These are phyloP conservation scores for Paratinospora sagittata DNA, from an alignment of 164 flowering plant species.

Conservation along the genomic window DNA sequence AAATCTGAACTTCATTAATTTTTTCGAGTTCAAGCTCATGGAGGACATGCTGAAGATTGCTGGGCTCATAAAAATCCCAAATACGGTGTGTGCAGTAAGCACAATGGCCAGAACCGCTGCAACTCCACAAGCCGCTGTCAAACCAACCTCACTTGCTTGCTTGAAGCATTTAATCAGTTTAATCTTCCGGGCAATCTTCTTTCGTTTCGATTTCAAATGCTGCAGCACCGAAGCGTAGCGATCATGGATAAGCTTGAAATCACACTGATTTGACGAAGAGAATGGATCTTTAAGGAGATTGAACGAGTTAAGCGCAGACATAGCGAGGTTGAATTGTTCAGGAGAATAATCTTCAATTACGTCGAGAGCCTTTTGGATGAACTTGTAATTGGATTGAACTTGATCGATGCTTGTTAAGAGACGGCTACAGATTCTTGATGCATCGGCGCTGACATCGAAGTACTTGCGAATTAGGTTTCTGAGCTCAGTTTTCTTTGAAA, in stretches of 20 bases:
- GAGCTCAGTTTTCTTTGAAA: constrained; percentile 33
- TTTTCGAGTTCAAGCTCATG: constrained; percentile 26
- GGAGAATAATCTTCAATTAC: constrained; percentile 15
- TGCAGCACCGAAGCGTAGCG: constrained; percentile 36
- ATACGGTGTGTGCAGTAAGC: constrained; percentile 43
- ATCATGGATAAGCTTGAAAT: constrained; percentile 40
- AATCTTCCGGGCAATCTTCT: constrained; percentile 35
- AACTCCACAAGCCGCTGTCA: constrained; percentile 35
- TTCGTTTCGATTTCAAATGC: constrained; percentile 32
- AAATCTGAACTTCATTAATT: constrained; percentile 10
- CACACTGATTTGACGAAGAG: constrained; percentile 23
- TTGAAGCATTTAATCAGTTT: constrained; percentile 36
- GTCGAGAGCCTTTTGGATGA: constrained; percentile 32
- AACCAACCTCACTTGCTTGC: constrained; percentile 29
- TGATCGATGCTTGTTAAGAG: constrained; percentile 37
- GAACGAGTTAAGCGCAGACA: constrained; percentile 30
- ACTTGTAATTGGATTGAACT: constrained; percentile 27
- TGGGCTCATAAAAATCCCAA: constrained; percentile 42
- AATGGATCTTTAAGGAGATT: constrained; percentile 33
- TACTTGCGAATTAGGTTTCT: constrained; percentile 38
- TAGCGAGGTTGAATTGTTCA: constrained; percentile 16
- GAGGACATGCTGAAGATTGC: constrained; percentile 33
- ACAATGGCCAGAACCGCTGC: constrained; percentile 25
- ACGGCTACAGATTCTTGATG: constrained; percentile 49
- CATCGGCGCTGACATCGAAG: constrained; percentile 57